Evolutionary conservation across 495 filamentous ascomycete species (phyloP), one percentile per base, ranked within the genome.

Genomic region (Patellaria atrata): DNA sequence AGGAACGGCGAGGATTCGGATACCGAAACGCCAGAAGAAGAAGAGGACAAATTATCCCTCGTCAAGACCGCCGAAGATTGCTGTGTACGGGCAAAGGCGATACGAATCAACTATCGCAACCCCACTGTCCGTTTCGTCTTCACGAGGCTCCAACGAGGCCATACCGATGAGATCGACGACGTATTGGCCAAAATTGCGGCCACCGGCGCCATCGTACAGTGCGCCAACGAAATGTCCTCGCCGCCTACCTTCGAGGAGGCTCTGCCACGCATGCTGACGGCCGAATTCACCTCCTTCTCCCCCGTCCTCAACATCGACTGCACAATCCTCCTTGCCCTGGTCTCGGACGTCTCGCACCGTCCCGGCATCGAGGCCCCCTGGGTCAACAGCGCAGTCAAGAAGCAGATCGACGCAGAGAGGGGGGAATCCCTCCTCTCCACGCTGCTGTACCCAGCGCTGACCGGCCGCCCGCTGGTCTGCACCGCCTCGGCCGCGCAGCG

Each of bases 271-370:
- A 65, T 82, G 12, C 56, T 72, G 13, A 63, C 65, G 11, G 62
- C 73, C 37, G 65, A 58, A 3, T 66, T 68, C 49, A 61, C 60
- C 20, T 45, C 54, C 1, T 70, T 80, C 47, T 71, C 75, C 1
- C 21, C 62, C 5, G 67, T 59, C 3, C 42, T 83, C 23, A 83
- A 83, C 53, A 63, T 83, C 40, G 78, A 83, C 52, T 82, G 77
- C 56, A 81, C 77, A 6, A 63, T 82, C 35, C 62, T 83, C 18
- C 66, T 83, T 8, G 78, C 75, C 13, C 58, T 79, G 27, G 68
- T 74, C 14, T 79, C 73, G n/a, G 78, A 83, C 48, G 62, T 83
- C 4, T 79, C 73, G 0, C 75, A 81, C 46, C 50, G 56, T 16
- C 58, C 63, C 26, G 60, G 66, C 5, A 45, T 53, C n/a, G 48